Percentiles rank a stretch among this genome's conserved stretches.
These are phyloP conservation scores for Halophytophthora polymorphica DNA, from an alignment of 352 stramenopile species.

Conservation along the genomic window DNA sequence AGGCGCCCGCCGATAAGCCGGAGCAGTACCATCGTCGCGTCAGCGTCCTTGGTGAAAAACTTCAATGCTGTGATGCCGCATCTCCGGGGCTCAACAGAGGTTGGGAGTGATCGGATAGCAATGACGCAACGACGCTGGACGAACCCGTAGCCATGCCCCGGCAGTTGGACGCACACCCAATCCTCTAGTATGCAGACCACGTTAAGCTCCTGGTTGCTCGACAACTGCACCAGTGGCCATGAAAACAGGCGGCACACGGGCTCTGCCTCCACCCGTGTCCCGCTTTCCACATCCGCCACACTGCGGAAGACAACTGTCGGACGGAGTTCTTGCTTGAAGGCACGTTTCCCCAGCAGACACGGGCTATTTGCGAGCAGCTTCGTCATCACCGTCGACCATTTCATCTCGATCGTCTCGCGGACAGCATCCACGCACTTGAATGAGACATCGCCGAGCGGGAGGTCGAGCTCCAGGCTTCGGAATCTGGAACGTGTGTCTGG, in stretches of 20 bases:
- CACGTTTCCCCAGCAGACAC: no score
- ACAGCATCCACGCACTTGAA: conserved; percentile 9
- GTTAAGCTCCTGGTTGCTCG: conserved; percentile 2
- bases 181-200: conserved; percentile 6
- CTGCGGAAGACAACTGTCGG: not conserved
- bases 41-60: conserved; percentile 12
- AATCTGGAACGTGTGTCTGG: conserved; percentile 7
- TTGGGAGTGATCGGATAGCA: conserved; percentile 4
- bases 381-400: conserved; percentile 13
- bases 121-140: conserved; percentile 10
- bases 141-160: conserved; percentile 19
- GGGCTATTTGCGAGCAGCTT: conserved; percentile 1
- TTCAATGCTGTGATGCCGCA: conserved; percentile 9
- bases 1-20: conserved; percentile 9
- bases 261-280: conserved; percentile 14
- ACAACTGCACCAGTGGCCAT: conserved; percentile 9
- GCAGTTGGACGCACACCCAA: conserved; percentile 21
- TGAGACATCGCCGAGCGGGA: conserved; percentile 16
- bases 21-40: conserved; percentile 13
- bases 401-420: conserved; percentile 1
- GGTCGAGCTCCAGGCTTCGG: conserved; percentile 4
- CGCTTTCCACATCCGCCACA: conserved; percentile 11
- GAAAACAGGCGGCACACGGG: conserved; percentile 14
- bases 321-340: not conserved
- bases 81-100: not conserved